Evolutionary conservation across 495 filamentous ascomycete genomes (phyloP), one percentile per base, ranked within the genome.

Genomic region (Aspergillus carlsbadensis): DNA sequence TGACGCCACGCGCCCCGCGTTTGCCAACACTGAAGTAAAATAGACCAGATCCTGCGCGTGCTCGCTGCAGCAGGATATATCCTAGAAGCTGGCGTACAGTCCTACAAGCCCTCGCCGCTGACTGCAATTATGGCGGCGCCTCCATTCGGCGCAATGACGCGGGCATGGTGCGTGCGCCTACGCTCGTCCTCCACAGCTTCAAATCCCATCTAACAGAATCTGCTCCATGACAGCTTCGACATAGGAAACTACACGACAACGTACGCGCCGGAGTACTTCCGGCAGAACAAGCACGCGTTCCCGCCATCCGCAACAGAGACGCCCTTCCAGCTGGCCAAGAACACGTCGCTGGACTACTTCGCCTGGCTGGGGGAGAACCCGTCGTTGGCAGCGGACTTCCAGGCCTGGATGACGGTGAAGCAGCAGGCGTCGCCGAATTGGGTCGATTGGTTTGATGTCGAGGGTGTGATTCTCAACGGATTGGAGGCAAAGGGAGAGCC

Each of bases 271-370:
- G 62, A 61, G 29, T 73, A 63, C 48, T 66, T 71, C 45, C 61
- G 57, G 20, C 53, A 54, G 15, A 66, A 60, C 29, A 47, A 62
- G 6, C 64, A 65, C 40, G 59, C 63, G 54, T 62, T 65, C 37
- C 70, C 68, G 0, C 24, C 29, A 5, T 65, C 66, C 13, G 54
- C 47, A 6, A 58, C 36, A 42, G 57, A 77, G 48, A 71, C 75
- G 10, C 67, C 74, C 1, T 68, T 75, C 42, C 76, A 79, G 40
- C 67, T 71, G 34, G 71, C 65, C 2, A 56, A 65, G 20, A 63
- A 69, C 48, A 71, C 70, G 3, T 61, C 69, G 7, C 52, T 73
- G 0, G 44, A 43, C 2, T 62, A 59, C 21, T 78, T 75, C 52
- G 60, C 65, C 8, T 64, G 65, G 64, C 59, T 66, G 24, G 58